Evolutionary conservation across 768 basidiomycete genomes (phyloP), one percentile per base, ranked within the genome.

Genomic region (Russula ochroleuca): DNA sequence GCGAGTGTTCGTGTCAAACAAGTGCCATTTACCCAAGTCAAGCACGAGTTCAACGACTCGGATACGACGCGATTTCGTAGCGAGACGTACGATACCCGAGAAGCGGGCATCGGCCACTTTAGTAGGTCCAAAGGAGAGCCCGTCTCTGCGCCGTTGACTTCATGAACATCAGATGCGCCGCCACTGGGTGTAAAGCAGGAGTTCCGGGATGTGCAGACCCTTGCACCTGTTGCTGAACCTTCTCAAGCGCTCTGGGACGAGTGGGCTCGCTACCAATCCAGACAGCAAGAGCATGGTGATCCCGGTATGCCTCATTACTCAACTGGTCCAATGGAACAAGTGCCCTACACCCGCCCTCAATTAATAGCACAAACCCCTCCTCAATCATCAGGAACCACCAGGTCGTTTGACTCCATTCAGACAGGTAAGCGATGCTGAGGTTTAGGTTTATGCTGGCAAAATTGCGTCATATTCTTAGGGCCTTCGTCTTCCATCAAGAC

Each of bases 131-230:
- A 23, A 11, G n/a, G n/a, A 19, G 19, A 13, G 38, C 1, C 9
- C 52, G 38, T 59, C 47, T 23, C 14, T 52, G 33, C 35, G 38
- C 15, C 2, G 13, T 41, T 56, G 51, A 64, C 52, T 51, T 38
- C 10, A 49, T n/a, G 31, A 38, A 56, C 3, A 61, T 31, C 51
- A 60, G 53, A 41, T 35, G 35, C 38, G 17, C 53, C 23, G 15
- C 21, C 17, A n/a, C 19, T 31, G n/a, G 19, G 58, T 25, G 63
- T 64, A 15, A 65, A 65, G 19, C 54, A 56, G 14, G 64, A 64
- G 58, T 19, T 58, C 4, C 38, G 17, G 28, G 47, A 59, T 9
- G 57, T 2, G 11, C 54, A 14, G 5, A 37, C 41, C 3, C 31
- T 7, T 35, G 19, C 37, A 56, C 15, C 47, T 41, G 52, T 40